Evolutionary conservation across 2,329 filamentous ascomycete species (phyloP), one percentile per base, ranked within the genome.

Genomic region (Thielaviopsis ethacetica): DNA sequence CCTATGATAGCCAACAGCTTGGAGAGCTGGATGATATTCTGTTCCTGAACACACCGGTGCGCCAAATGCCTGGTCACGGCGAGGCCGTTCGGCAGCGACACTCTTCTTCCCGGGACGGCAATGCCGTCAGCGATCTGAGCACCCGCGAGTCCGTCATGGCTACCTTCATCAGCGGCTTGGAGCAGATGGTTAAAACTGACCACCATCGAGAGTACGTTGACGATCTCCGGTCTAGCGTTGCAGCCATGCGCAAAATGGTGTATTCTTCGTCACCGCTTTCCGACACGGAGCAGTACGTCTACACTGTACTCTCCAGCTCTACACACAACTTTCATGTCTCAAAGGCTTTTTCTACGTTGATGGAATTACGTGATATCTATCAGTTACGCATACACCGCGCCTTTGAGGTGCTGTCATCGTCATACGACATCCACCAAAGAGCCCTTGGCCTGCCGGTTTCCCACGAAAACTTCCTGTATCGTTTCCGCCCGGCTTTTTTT

Each of bases 401-500:
- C 7, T 34, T 34, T 34, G 6, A 9, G 5, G 2, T 34, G 7
- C 10, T 34, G 30, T 4, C 30, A 10, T 2, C 5, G 2, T 34
- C 30, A 5, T 34, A 34, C 10, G 5, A 9, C 10, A 5, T 9
- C 5, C 30, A 10, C 7, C 30, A 34, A 34, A 21, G 51, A 50
- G 5, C 41, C 21, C 27, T 26, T 22, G 50, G 30, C 5, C 4
- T n/a, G n/a, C 22, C 41, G 21, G 30, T 57, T 15, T 53, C 17
- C 24, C n/a, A 19, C 51, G 38, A 21, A 4, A 10, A 6, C 13
- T 49, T 59, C 19, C 34, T 59, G 5, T 54, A 49, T n/a, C 56
- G 59, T 19, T 61, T 34, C 1, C 69, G 67, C 0, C 68, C 70
- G 0, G 24, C 63, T 0, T 68, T 73, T 15, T 66, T 75, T 44